These are phyloP conservation scores for Lipomyces orientalis DNA, from an alignment of 805 yeast genomes.

Conservation along the genomic window DNA sequence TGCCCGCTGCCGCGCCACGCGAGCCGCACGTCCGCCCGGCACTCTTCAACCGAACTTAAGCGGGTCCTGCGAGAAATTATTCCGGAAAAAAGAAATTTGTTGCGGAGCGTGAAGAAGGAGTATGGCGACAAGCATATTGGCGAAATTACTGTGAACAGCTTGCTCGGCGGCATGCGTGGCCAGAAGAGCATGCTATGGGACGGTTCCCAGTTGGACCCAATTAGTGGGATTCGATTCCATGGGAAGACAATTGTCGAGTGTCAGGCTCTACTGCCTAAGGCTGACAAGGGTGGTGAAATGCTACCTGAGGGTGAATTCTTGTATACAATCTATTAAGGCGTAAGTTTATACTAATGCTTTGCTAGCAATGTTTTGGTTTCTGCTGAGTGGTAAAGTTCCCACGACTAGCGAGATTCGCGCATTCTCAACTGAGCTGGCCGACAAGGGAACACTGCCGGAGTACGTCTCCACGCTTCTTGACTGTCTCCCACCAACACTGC, in stretches of 20 bases:
- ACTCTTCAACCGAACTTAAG: constrained; percentile 43
- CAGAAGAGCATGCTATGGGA: constrained; percentile 78
- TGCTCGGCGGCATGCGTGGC: constrained; percentile 81
- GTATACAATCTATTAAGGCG: neutral
- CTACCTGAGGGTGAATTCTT: constrained; percentile 62
- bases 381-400: constrained; percentile 77
- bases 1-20: neutral
- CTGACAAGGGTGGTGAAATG: constrained; percentile 60
- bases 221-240: constrained; percentile 78
- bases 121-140: constrained; percentile 51
- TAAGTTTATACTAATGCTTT: neutral
- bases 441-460: constrained; percentile 67
- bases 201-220: constrained; percentile 76
- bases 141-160: constrained; percentile 52
- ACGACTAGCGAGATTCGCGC: constrained; percentile 61
- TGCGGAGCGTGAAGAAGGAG: constrained; percentile 50
- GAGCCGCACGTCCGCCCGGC: constrained; percentile 13
- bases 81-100: constrained; percentile 53
- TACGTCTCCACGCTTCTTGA: constrained; percentile 66
- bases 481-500: constrained; percentile 68
- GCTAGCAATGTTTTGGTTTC: constrained; percentile 68
- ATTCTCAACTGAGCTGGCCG: constrained; percentile 66
- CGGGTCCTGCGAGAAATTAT: constrained; percentile 48
- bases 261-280: constrained; percentile 68
- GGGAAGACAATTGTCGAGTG: constrained; percentile 77